Conservation (phyloP, 2,329 filamentous ascomycete species). For the Emergomyces africanus region DNA sequence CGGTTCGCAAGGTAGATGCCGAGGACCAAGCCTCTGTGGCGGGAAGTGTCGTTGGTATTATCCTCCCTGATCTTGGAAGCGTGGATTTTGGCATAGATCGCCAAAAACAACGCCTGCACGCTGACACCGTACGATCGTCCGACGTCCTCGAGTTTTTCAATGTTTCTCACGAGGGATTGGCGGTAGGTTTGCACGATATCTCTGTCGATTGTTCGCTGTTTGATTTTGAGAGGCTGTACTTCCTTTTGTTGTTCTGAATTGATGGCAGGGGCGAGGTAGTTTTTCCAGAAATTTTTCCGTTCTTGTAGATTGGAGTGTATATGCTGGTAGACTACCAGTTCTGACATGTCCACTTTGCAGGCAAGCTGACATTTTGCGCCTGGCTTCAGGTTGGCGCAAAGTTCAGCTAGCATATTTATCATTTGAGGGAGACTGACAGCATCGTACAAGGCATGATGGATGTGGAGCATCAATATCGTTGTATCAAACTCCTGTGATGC, state of each 20-base stretch:
- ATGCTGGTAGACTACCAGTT: constrained; percentile 29
- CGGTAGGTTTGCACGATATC: constrained; percentile 29
- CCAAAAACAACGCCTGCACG: constrained; percentile 63
- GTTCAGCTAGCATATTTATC: constrained; percentile 38
- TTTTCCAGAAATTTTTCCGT: constrained; percentile 34
- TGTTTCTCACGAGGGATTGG: constrained; percentile 34
- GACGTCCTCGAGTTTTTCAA: constrained; percentile 28
- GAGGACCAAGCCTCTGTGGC: constrained; percentile 41
- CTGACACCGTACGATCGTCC: constrained; percentile 46
- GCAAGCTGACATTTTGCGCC: constrained; percentile 1
- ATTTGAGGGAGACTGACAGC: constrained; percentile 61
- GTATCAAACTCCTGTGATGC: constrained; percentile 18
- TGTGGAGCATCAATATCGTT: constrained; percentile 38
- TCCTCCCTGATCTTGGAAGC: background rate
- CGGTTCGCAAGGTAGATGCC: constrained; percentile 80
- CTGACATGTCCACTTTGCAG: constrained; percentile 23
- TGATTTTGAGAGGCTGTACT: background rate
- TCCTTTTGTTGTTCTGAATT: background rate
- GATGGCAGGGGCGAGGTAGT: constrained; percentile 20
- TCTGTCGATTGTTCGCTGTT: background rate
- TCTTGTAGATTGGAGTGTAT: constrained; percentile 14
- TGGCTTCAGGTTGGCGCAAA: constrained; percentile 24
- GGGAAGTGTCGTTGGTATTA: background rate
- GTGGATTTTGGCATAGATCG: constrained; percentile 43
- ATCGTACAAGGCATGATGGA: constrained; percentile 86